A percentile compares a stretch with the other conserved stretches of the same genome.
Conservation (phyloP, 2,329 filamentous ascomycete genomes). For the Epicoccum sorghinum region DNA sequence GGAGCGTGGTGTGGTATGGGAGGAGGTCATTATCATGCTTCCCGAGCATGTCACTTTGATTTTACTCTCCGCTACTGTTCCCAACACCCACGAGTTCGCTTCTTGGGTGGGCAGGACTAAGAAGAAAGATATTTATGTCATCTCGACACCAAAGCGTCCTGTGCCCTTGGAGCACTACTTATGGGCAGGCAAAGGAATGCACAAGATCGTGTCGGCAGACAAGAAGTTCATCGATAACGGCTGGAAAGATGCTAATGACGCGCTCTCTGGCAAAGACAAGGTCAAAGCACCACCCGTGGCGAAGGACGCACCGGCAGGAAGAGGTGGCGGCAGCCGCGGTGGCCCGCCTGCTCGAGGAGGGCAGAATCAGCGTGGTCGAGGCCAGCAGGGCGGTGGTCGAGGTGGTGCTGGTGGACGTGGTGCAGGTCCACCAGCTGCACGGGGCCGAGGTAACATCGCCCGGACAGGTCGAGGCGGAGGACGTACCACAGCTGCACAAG, state of each 20-base stretch:
- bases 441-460: conserved; percentile 83
- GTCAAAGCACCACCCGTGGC: conserved; percentile 61
- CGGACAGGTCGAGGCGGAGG: conserved; percentile 84
- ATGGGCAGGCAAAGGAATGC: conserved; percentile 90
- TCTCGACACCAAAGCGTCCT: conserved; percentile 93
- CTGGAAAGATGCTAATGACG: conserved; percentile 91
- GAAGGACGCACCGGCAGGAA: conserved; percentile 57
- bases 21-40: conserved; percentile 99
- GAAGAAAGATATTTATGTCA: conserved; percentile 98
- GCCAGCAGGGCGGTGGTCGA: conserved; percentile 51
- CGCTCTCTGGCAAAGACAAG: conserved; percentile 82
- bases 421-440: conserved; percentile 60
- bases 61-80: conserved; percentile 91
- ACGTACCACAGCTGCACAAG: conserved; percentile 87
- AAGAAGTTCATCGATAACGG: conserved; percentile 91
- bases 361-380: conserved; percentile 58
- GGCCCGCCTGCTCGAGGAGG: conserved; percentile 56
- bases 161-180: conserved; percentile 95
- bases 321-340: conserved; percentile 57
- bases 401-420: conserved; percentile 61
- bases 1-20: conserved; percentile 97
- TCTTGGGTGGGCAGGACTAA: conserved; percentile 98
- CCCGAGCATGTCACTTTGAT: conserved; percentile 97
- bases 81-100: conserved; percentile 96
- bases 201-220: conserved; percentile 92